Conservation (phyloP, 176 grass and related monocot species). For the Musa troglodytarum region DNA sequence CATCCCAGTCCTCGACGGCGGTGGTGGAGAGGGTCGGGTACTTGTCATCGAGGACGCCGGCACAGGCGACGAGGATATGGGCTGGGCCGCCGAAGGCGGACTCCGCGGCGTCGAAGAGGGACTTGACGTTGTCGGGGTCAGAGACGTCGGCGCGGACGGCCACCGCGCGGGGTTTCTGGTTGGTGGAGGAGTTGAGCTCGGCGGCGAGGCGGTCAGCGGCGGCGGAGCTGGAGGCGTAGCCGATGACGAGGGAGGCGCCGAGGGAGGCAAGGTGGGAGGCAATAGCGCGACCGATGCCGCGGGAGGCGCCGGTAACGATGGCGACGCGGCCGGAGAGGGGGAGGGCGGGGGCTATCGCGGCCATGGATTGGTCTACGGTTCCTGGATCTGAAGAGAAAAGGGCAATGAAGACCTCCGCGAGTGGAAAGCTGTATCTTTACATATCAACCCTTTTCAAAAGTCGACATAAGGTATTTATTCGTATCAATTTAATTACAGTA, state of each 20-base stretch:
- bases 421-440: too few relatives aligned
- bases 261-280: background rate
- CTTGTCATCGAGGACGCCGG: conserved; percentile 4
- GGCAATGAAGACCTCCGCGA: too few relatives aligned
- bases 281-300: background rate
- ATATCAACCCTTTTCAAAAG: too few relatives aligned
- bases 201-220: background rate
- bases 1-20: background rate
- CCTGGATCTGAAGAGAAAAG: too few relatives aligned
- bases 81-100: background rate
- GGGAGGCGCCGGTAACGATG: background rate
- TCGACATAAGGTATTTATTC: too few relatives aligned
- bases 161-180: background rate
- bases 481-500: too few relatives aligned
- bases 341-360: background rate
- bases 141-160: conserved; percentile 1
- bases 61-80: conserved; percentile 3
- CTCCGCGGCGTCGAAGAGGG: conserved; percentile 4
- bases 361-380: background rate
- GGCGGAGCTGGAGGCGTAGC: conserved; percentile 1
- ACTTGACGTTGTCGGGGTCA: background rate
- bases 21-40: background rate
- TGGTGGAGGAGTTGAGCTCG: background rate
- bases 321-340: background rate
- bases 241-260: background rate